Evolutionary conservation across 768 basidiomycete species (phyloP).

Genomic region (Lentinula sp.): DNA sequence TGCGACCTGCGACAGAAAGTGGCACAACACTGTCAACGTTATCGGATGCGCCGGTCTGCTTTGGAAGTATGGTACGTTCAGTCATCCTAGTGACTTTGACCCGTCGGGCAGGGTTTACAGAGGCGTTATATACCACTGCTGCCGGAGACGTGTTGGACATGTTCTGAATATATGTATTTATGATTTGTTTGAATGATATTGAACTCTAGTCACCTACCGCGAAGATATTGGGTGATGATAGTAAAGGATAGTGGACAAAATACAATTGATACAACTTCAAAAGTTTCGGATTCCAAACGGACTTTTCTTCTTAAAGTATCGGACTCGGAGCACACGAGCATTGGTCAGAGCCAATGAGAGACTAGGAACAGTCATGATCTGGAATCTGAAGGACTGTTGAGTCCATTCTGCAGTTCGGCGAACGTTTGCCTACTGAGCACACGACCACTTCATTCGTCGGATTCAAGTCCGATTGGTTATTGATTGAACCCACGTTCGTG

Average conservation of each 20-base stretch:
- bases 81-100: background rate
- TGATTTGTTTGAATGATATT: background rate
- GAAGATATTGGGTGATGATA: background rate
- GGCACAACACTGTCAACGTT: background rate
- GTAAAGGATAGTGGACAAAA: background rate
- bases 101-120: background rate
- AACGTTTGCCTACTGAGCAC: background rate
- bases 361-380: background rate
- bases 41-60: background rate
- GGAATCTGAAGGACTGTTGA: background rate
- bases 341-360: background rate
- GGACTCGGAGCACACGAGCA: background rate
- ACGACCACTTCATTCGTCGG: background rate
- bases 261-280: background rate
- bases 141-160: background rate
- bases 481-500: background rate
- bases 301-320: background rate
- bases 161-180: background rate
- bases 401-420: background rate
- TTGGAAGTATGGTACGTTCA: background rate
- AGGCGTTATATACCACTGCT: background rate
- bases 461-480: background rate
- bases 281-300: background rate
- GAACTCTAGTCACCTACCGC: background rate
- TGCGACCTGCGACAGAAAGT: background rate